These are phyloP conservation scores for Magnolia kwangsiensis DNA, from an alignment of 164 flowering plant genomes.

Conservation along the genomic window DNA sequence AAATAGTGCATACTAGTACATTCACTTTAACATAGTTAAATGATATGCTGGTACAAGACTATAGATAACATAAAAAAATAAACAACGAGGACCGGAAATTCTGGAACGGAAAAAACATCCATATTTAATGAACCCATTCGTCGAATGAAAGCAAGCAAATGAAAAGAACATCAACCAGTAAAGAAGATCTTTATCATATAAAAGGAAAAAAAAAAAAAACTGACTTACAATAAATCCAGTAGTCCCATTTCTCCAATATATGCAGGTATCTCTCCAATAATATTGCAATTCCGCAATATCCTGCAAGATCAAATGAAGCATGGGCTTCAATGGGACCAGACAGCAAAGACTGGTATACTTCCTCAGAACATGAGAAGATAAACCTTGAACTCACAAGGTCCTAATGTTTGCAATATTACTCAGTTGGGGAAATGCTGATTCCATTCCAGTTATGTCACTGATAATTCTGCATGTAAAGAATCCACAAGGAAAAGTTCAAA, in stretches of 20 bases:
- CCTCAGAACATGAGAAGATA: background rate
- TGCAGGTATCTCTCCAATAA: slow-evolving; percentile 51
- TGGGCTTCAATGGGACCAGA: background rate
- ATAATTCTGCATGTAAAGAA: slow-evolving; percentile 48
- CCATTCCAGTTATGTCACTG: slow-evolving; percentile 48
- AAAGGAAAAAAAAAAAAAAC: background rate
- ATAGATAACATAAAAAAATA: too few species aligned
- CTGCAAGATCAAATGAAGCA: slow-evolving; percentile 30
- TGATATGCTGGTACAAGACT: too few species aligned
- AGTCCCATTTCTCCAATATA: slow-evolving; percentile 52
- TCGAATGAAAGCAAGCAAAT: background rate
- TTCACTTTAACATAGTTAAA: background rate
- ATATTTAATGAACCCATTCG: background rate
- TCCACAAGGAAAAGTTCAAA: background rate
- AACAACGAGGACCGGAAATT: too few species aligned
- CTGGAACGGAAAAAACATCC: too few species aligned
- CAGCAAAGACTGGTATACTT: background rate
- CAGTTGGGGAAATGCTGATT: slow-evolving; percentile 43
- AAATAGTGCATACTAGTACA: too few species aligned
- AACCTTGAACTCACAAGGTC: slow-evolving; percentile 41
- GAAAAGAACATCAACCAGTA: background rate
- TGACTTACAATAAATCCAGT: slow-evolving; percentile 55
- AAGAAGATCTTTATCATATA: background rate
- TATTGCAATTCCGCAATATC: slow-evolving; percentile 55
- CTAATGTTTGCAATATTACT: slow-evolving; percentile 30